Evolutionary conservation across 2,329 filamentous ascomycete species (phyloP).

Genomic region (Paraphaeosphaeria minitans): DNA sequence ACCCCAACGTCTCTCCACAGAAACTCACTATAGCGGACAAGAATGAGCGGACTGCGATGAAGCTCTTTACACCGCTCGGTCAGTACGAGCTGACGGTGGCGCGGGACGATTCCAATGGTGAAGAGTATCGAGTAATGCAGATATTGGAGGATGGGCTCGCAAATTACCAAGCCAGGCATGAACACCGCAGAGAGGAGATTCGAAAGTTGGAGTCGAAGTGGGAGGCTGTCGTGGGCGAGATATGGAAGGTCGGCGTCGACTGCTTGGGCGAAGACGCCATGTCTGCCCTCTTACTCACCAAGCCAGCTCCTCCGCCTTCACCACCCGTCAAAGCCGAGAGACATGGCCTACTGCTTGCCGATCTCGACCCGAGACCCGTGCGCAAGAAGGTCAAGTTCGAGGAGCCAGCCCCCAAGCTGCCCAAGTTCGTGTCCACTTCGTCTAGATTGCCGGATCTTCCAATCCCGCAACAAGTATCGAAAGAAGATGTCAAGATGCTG

Average conservation of each 20-base stretch:
- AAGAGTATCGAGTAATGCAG: slow-evolving; percentile 12
- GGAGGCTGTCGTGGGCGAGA: slow-evolving; percentile 34
- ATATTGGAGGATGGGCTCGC: slow-evolving; percentile 28
- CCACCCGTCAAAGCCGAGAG: slow-evolving; percentile 10
- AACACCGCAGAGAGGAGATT: slow-evolving; percentile 25
- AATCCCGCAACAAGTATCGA: slow-evolving; percentile 17
- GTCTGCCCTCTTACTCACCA: slow-evolving; percentile 23
- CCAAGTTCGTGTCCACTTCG: slow-evolving; percentile 25
- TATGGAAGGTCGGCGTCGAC: slow-evolving; percentile 33
- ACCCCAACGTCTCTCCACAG: slow-evolving; percentile 15
- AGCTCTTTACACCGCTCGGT: slow-evolving; percentile 29
- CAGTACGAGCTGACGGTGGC: slow-evolving; percentile 18
- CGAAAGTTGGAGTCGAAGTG: slow-evolving; percentile 30
- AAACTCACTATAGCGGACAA: slow-evolving; percentile 25
- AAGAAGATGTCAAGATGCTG: slow-evolving; percentile 21
- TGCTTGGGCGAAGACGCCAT: slow-evolving; percentile 32
- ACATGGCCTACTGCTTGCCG: slow-evolving; percentile 23
- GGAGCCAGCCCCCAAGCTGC: slow-evolving; percentile 14
- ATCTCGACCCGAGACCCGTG: slow-evolving; percentile 17
- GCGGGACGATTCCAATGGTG: slow-evolving; percentile 18
- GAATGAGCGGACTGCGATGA: slow-evolving; percentile 23
- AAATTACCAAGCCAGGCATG: slow-evolving; percentile 27
- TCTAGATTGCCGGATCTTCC: slow-evolving; percentile 15
- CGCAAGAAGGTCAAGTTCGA: slow-evolving; percentile 36
- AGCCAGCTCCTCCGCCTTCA: background rate